Evolutionary conservation across 352 stramenopile genomes (phyloP), one percentile per base, ranked within the genome.

Genomic region (Globisporangium megalacanthum): DNA sequence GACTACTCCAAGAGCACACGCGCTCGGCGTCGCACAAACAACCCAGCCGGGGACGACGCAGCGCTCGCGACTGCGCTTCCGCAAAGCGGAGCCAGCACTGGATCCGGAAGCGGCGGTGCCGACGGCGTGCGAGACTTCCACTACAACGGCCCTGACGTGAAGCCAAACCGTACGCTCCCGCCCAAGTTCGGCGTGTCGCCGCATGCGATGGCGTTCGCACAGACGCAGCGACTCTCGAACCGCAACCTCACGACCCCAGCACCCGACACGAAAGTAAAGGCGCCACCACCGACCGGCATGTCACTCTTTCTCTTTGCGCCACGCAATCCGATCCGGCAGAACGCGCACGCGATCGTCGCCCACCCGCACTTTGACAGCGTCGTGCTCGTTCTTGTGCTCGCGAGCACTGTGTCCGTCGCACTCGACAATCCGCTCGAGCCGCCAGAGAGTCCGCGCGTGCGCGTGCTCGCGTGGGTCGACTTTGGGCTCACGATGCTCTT

Each of bases 401-500:
- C 92, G 36, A 87, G 70, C 56, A 88, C 79, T 0, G 44, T 95
- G 1, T 52, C 74, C 7, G 58, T 96, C 1, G 87, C 83, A 1
- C 64, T 94, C 13, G 88, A 96, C 50, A 88, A 86, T 49, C 88
- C 88, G 2, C 73, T 92, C 3, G 71, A 65, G 29, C 6, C 65
- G 11, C 75, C 77, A 1, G 59, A 79, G n/a, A 73, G 63, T 19
- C 5, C 70, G 2, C 60, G 88, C 11, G 46, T 79, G 4, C 73
- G 52, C 4, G 33, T 78, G 1, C 64, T 96, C 0, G 88, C 86
- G 20, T 69, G 56, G 56, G 42, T 89, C 4, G 88, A 97, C 49
- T 68, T 72, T 14, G 59, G 58, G 10, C 65, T 97, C 56, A 95
- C 86, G 3, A 50, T 82, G 19, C 52, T 97, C 8, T 98, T 98